Percentiles rank a stretch among this genome's conserved stretches.
Evolutionary conservation across 139 green algal genomes (phyloP).

Genomic region (Mesotaenium endlicherianum): DNA sequence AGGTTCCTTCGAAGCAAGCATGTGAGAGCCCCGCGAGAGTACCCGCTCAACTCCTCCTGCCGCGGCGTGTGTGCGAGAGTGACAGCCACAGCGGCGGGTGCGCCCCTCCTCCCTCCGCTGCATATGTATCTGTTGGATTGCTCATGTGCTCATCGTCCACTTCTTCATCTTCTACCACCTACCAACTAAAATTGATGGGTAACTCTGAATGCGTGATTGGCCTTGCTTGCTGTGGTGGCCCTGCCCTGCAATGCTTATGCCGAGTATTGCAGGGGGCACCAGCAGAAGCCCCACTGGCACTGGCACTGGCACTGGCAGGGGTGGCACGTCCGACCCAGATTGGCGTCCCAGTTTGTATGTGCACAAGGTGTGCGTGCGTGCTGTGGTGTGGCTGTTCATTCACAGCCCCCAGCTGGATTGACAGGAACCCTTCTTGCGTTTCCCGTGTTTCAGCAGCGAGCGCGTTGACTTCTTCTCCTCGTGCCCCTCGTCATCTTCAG

Average conservation of each 20-base stretch:
- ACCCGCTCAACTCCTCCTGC: not conserved
- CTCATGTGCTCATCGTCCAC: too few species aligned
- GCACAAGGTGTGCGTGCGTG: constrained; percentile 6
- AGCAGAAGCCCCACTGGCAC: not conserved
- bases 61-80: not conserved
- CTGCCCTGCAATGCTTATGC: too few species aligned
- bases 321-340: not conserved
- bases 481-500: constrained; percentile 22
- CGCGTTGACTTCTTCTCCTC: constrained; percentile 52
- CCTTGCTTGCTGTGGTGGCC: too few species aligned
- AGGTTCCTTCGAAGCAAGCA: too few species aligned
- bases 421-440: not conserved
- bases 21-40: not conserved
- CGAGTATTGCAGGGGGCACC: not conserved
- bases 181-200: too few species aligned
- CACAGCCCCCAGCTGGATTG: constrained; percentile 3
- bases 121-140: too few species aligned
- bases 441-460: constrained; percentile 37
- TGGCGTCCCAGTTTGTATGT: not conserved
- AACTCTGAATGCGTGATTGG: too few species aligned
- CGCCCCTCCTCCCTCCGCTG: too few species aligned
- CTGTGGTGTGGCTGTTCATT: constrained; percentile 20
- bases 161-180: too few species aligned
- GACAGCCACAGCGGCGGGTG: too few species aligned
- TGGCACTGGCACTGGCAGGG: not conserved